A percentile compares a stretch with the other conserved stretches of the same genome.
These are phyloP conservation scores for Sequoia sempervirens DNA, from an alignment of 75 land plant genomes.

Conservation along the genomic window DNA sequence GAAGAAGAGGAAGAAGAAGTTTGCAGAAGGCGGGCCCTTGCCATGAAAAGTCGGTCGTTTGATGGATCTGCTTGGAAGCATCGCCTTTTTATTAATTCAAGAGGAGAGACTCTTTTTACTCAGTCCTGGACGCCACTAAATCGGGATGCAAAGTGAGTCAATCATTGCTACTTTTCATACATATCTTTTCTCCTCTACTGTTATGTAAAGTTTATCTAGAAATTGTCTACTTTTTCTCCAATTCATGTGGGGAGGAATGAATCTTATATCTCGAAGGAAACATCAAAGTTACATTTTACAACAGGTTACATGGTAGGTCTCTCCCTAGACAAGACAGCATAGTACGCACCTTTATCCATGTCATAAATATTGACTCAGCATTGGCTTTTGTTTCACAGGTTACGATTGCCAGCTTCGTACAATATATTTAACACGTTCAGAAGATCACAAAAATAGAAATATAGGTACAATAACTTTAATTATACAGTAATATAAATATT, in stretches of 20 bases:
- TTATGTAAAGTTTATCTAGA: neutral
- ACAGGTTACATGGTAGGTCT: neutral
- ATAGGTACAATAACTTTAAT: neutral
- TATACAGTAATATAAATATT: no score
- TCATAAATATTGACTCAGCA: no score
- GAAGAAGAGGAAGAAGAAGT: constrained; percentile 17
- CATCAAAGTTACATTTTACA: neutral
- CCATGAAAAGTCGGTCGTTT: constrained; percentile 19
- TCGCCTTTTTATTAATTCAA: constrained; percentile 29
- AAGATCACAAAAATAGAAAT: neutral
- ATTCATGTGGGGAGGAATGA: neutral
- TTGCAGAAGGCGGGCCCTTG: constrained; percentile 28
- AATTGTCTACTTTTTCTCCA: neutral
- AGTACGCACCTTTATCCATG: no score
- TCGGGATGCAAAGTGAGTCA: constrained; percentile 22
- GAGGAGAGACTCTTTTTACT: constrained; percentile 68
- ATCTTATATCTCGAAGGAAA: neutral
- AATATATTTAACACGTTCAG: neutral
- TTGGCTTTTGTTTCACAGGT: no score
- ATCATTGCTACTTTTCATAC: neutral
- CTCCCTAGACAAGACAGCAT: no score
- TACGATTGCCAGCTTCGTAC: no score
- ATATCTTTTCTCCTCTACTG: neutral
- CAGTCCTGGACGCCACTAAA: constrained; percentile 69
- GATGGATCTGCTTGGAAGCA: constrained; percentile 26